Base-by-base conservation (phyloP, 768 basidiomycete species). In the Macrocybe gigantea region DNA sequence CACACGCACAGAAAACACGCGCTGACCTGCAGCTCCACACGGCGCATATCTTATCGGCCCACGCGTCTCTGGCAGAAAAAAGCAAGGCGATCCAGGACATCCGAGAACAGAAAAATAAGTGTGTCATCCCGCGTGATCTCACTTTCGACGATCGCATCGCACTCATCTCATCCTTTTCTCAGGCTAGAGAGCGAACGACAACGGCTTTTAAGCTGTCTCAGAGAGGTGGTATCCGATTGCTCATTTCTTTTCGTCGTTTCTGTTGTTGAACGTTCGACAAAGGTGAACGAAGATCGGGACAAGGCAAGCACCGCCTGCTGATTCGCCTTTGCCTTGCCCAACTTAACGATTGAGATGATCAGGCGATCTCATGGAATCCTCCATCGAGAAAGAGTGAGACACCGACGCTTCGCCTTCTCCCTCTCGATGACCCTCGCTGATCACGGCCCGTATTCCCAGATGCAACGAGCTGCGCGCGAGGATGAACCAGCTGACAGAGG, bases 61-160 rank as follows among this genome's bases (percentile, higher is more conserved):
- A 92, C 60, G 81, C 86, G 1, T 77, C 82, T 31, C 69, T 92
- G 5, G 86, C 90, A 51, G 79, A 85, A 61, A 90, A 89, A 61
- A 77, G 77, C 52, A 87, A 81, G 54, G 77, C 84, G 6, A 79
- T 92, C 11, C 85, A 91, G 65, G 88, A 91, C 60, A 69, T 92
- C 39, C 79, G 78, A 46, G 88, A 89, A 63, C 89, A 92, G 68
- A 85, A 84, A 64, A 89, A 91, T 63, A 84, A 86, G 88, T 89
- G 59, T 39, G 79, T 68, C 30, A 33, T 32, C 35, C 5, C 11
- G 14, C 4, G 5, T 53, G 33, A 29, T 38, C 22, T 38, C 34
- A 5, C 29, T 15, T 15, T 22, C 22, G 22, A 1, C 22, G 22
- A 22, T 22, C 22, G 22, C 45, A 9, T 15, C 12, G 33, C 11